Conservation (phyloP, 352 stramenopile species). For the Thraustochytrium sp. region DNA sequence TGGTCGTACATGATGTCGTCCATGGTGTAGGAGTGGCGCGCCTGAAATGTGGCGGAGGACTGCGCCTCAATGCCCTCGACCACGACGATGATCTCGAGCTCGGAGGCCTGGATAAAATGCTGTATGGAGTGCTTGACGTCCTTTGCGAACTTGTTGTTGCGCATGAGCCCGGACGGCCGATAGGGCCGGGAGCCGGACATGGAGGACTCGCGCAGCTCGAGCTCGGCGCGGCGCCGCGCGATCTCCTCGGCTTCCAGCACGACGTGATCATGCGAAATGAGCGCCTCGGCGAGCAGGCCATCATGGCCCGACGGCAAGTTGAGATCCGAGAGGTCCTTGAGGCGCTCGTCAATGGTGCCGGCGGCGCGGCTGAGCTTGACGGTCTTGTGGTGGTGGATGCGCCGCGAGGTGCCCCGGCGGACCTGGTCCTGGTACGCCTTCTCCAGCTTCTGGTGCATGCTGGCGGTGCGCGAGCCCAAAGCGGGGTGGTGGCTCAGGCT, state of each 20-base stretch:
- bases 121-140: constrained; percentile 24
- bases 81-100: constrained; percentile 43
- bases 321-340: constrained; percentile 28
- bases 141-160: background rate
- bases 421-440: constrained; percentile 27
- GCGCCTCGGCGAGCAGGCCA: background rate
- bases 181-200: background rate
- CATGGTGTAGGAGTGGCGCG: constrained; percentile 42
- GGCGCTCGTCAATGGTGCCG: background rate
- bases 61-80: constrained; percentile 40
- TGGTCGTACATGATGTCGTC: constrained; percentile 43
- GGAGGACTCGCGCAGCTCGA: background rate
- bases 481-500: background rate
- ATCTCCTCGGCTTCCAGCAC: background rate
- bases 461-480: background rate
- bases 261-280: constrained; percentile 19
- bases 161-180: background rate
- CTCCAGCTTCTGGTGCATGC: constrained; percentile 5
- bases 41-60: constrained; percentile 37
- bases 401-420: background rate
- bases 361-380: background rate
- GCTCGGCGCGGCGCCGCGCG: background rate
- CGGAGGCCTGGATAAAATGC: constrained; percentile 20
- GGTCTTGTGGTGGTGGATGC: constrained; percentile 39
- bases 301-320: background rate